Percentiles rank a stretch among this genome's conserved stretches.
Conservation (phyloP, 1,284 basidiomycete genomes). For the Porodaedalea pini region DNA sequence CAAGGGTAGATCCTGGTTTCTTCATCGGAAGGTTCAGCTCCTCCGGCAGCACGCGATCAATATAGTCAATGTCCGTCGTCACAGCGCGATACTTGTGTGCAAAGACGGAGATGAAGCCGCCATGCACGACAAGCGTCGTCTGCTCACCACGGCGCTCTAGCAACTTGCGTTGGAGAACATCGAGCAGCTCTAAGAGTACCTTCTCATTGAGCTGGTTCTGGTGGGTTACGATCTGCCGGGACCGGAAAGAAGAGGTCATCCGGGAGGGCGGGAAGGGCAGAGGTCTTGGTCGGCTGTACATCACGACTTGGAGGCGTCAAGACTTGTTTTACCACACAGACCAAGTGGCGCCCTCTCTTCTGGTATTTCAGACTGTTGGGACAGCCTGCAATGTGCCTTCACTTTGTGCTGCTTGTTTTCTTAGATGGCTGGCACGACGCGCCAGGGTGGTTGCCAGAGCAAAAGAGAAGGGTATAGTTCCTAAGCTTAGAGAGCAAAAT, state of each 20-base stretch:
- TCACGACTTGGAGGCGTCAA: background rate
- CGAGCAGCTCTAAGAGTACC: conserved; percentile 7
- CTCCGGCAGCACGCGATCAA: conserved; percentile 16
- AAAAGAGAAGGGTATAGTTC: background rate
- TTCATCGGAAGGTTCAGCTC: conserved; percentile 3
- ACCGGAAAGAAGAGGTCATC: background rate
- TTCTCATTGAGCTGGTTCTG: conserved; percentile 5
- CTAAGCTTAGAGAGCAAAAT: no score
- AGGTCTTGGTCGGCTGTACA: conserved; percentile 11
- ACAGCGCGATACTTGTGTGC: background rate
- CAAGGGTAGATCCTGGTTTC: background rate
- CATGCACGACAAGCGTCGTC: conserved; percentile 16
- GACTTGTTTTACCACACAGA: no score
- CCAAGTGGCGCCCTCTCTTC: background rate
- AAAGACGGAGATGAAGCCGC: conserved; percentile 11
- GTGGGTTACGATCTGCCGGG: conserved; percentile 5
- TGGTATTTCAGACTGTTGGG: background rate
- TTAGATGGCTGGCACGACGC: background rate
- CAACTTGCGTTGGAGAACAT: conserved; percentile 13
- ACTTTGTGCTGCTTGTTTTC: background rate
- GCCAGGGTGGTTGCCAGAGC: background rate
- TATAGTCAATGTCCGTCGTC: conserved; percentile 17
- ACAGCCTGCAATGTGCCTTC: background rate
- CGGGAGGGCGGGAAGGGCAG: background rate
- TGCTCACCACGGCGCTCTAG: conserved; percentile 3